Evolutionary conservation across 2,329 filamentous ascomycete species (phyloP), one percentile per base, ranked within the genome.

Genomic region (Knufia petricola): DNA sequence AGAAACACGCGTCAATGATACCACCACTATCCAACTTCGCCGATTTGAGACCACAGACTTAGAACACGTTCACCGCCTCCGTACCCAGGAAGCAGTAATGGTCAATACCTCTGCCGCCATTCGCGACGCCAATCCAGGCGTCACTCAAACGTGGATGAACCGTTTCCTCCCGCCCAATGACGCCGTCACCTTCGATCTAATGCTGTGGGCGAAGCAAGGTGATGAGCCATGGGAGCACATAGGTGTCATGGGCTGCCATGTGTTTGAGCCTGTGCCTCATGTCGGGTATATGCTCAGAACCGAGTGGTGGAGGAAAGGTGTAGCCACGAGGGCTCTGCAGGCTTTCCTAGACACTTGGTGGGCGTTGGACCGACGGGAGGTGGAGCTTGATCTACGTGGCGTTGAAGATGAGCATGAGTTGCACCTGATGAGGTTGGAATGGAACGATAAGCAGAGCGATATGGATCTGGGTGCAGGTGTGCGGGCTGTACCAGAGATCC

Each of bases 281-380:
- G 10, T 41, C 9, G 46, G 46, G 32, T 48, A 48, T 37, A 48
- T 48, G 46, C 19, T 48, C 10, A 34, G 46, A 21, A 48, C 24
- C 6, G 46, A 48, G 28, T 48, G 37, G 37, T 48, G 46, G 46
- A 37, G 46, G 4, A 34, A 41, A 13, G 21, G 20, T n/a, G 34
- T 48, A n/a, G 38, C 46, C 19, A 48, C 46, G 2, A 34, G 15
- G 24, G 46, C 46, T 9, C 13, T 48, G 23, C 37, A 48, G 19
- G 24, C 37, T 9, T 48, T 48, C 19, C 23, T 48, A 3, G 23
- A 24, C 6, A 6, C 17, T 13, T 48, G 46, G 46, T 48, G 46
- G 46, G 42, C 9, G 13, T 37, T 48, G 26, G 37, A 41, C n/a
- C 20, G 46, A 9, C 26, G 24, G 24, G 12, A 23, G 15, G 28